phyloP scores from a whole-genome alignment of 2,329 filamentous ascomycete genomes.

The Canariomyces notabilis region DNA sequence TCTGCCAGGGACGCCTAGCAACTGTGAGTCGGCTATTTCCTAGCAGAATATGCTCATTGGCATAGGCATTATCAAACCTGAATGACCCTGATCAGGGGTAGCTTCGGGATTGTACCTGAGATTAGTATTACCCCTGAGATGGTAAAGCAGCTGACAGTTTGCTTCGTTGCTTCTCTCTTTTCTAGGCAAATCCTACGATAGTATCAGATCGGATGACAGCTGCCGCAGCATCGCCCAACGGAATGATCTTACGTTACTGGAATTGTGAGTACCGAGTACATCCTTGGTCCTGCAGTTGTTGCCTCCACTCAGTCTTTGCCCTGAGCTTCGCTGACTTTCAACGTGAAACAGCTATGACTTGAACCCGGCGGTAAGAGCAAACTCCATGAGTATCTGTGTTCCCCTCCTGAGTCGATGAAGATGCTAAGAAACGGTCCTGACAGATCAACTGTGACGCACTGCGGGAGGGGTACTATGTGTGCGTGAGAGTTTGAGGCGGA shows the following conservation, averaged over 20 bases:
- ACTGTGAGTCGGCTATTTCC: constrained; percentile 15
- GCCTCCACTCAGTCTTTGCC: background rate
- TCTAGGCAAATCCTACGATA: constrained; percentile 18
- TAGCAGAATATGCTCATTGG: background rate
- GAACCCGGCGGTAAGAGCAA: constrained; percentile 23
- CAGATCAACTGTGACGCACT: constrained; percentile 25
- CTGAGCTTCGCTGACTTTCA: background rate
- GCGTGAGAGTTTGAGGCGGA: constrained; percentile 15
- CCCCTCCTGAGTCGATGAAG: constrained; percentile 9
- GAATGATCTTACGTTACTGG: constrained; percentile 16
- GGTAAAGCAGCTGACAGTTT: too few relatives aligned
- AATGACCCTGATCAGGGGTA: background rate
- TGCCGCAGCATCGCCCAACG: constrained; percentile 20
- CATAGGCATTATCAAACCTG: background rate
- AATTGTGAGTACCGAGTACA: constrained; percentile 18
- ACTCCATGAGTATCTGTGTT: constrained; percentile 12
- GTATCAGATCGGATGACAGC: constrained; percentile 16
- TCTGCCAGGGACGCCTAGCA: constrained; percentile 18
- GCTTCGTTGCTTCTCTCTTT: background rate
- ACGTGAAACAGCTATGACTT: constrained; percentile 18
- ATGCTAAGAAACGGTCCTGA: constrained; percentile 21
- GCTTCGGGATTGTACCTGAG: background rate
- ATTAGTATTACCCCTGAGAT: too few relatives aligned
- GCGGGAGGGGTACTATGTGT: constrained; percentile 25
- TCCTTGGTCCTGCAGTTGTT: background rate